These are phyloP conservation scores for Spiromastix sp. DNA, from an alignment of 2,329 filamentous ascomycete genomes.

Conservation along the genomic window DNA sequence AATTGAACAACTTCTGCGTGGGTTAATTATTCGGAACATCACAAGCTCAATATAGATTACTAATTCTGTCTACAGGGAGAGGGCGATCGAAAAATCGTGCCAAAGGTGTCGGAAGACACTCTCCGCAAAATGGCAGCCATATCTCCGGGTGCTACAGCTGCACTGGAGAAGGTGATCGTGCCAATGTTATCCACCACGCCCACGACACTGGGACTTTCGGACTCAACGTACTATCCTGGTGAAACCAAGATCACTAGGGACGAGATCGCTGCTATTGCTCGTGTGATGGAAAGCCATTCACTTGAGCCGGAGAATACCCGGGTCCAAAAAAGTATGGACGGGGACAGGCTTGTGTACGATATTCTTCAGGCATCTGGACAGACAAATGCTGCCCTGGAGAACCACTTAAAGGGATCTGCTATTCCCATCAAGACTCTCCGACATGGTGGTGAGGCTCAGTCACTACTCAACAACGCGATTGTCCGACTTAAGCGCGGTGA, in stretches of 20 bases:
- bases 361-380: conserved; percentile 39
- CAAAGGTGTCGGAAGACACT: conserved; percentile 11
- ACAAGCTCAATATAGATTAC: background rate
- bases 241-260: background rate
- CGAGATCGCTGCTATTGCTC: conserved; percentile 1
- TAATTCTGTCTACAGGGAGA: conserved; percentile 15
- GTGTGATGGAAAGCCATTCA: background rate
- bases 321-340: too few relatives aligned
- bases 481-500: conserved; percentile 39
- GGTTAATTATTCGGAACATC: conserved; percentile 2
- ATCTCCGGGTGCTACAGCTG: conserved; percentile 4
- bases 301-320: conserved; percentile 7
- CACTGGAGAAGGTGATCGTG: conserved; percentile 8
- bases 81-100: conserved; percentile 20
- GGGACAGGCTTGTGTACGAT: conserved; percentile 29
- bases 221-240: conserved; percentile 1
- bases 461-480: background rate
- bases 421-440: too few relatives aligned
- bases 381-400: background rate
- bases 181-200: conserved; percentile 34
- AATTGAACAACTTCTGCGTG: conserved; percentile 40
- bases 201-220: conserved; percentile 36
- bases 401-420: background rate
- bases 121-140: background rate
- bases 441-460: too few relatives aligned